phyloP scores from a whole-genome alignment of 225 moss, liverwort and hornwort species.

The Sphagnum tenellum region DNA sequence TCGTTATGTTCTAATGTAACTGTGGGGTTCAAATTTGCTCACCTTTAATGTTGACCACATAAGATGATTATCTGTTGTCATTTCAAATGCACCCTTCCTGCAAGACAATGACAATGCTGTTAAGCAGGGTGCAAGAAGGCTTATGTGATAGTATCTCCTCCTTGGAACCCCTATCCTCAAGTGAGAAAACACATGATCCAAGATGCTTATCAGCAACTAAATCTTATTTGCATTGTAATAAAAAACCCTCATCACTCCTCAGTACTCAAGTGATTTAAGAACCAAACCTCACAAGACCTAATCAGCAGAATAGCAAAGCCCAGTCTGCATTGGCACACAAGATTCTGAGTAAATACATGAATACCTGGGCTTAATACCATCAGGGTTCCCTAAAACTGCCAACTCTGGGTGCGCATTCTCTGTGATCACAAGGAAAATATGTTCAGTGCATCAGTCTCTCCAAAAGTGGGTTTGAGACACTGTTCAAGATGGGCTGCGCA shows the following conservation, averaged over 20 bases:
- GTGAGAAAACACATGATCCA: neutral
- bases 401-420: constrained; percentile 76
- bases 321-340: too few species aligned
- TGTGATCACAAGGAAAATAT: constrained; percentile 12
- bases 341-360: neutral
- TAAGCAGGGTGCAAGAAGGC: neutral
- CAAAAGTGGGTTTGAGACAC: too few species aligned
- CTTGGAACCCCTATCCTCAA: neutral
- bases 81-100: constrained; percentile 89
- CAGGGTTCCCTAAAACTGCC: constrained; percentile 69
- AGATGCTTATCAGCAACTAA: constrained; percentile 1
- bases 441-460: neutral
- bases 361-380: constrained; percentile 63
- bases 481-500: neutral
- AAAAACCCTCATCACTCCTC: neutral
- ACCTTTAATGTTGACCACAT: constrained; percentile 88
- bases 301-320: too few species aligned
- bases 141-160: neutral
- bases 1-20: too few species aligned
- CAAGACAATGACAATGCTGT: constrained; percentile 1
- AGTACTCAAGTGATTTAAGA: too few species aligned
- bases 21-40: constrained; percentile 1
- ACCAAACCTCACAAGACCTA: too few species aligned
- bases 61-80: constrained; percentile 54
- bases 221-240: neutral